phyloP scores from a whole-genome alignment of 352 stramenopile species.

The Globisporangium recalcitrans region DNA sequence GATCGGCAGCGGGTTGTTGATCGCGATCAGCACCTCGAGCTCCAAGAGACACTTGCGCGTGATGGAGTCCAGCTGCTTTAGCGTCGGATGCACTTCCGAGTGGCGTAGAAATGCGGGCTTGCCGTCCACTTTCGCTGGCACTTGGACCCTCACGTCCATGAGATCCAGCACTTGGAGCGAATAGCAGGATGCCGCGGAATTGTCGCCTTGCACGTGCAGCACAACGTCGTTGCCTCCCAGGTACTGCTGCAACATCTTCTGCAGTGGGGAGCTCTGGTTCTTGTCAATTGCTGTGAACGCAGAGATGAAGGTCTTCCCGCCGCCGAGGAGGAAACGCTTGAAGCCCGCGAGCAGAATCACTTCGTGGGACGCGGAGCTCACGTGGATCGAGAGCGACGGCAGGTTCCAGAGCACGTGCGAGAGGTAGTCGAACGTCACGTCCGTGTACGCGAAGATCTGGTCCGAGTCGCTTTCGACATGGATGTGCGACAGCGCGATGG shows the following conservation, averaged over 20 bases:
- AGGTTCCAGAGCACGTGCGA: conserved; percentile 73
- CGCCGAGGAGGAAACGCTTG: conserved; percentile 62
- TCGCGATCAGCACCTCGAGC: conserved; percentile 58
- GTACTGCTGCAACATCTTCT: conserved; percentile 66
- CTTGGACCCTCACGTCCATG: conserved; percentile 49
- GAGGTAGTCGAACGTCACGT: conserved; percentile 66
- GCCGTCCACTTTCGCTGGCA: conserved; percentile 68
- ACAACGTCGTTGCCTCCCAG: conserved; percentile 54
- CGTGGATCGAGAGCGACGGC: conserved; percentile 51
- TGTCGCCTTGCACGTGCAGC: conserved; percentile 52
- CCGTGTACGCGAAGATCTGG: conserved; percentile 76
- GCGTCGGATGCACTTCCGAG: conserved; percentile 47
- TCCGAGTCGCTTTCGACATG: conserved; percentile 48
- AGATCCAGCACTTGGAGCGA: conserved; percentile 65
- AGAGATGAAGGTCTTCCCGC: conserved; percentile 72
- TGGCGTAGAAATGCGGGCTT: conserved; percentile 61
- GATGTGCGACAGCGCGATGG: conserved; percentile 68
- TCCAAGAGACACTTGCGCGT: conserved; percentile 65
- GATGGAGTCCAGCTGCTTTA: conserved; percentile 76
- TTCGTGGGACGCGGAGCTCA: conserved; percentile 32
- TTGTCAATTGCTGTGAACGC: conserved; percentile 68
- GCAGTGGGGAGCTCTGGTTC: conserved; percentile 52
- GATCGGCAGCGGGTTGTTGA: conserved; percentile 81
- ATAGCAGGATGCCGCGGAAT: conserved; percentile 47
- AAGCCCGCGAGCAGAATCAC: conserved; percentile 63